Evolutionary conservation across 257 asterid genomes (phyloP).

Genomic region (Coffea canephora): DNA sequence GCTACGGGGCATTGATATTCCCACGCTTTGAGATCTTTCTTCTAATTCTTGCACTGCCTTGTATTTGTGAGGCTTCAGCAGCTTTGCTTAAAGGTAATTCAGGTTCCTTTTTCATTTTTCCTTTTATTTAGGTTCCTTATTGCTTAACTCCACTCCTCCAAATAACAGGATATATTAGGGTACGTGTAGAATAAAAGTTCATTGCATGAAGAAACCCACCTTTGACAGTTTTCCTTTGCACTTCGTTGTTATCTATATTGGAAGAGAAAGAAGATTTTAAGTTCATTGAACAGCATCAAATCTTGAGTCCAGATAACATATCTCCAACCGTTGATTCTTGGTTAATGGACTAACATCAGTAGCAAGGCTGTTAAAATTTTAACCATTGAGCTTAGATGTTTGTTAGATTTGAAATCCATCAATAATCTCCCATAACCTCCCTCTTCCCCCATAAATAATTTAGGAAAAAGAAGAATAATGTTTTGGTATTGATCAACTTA

Average conservation of each 20-base stretch:
- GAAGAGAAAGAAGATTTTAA: not conserved
- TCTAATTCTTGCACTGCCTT: constrained; percentile 66
- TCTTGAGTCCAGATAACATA: too few relatives aligned
- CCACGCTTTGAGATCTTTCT: constrained; percentile 88
- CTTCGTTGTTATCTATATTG: not conserved
- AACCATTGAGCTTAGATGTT: too few relatives aligned
- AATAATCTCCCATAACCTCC: too few relatives aligned
- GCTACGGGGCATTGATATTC: constrained; percentile 63
- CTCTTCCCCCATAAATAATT: too few relatives aligned
- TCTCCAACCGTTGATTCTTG: not conserved
- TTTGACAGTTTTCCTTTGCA: not conserved
- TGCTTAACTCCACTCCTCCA: not conserved
- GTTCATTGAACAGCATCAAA: not conserved
- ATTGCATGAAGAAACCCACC: not conserved
- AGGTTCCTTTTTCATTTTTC: not conserved
- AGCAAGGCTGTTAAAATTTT: too few relatives aligned
- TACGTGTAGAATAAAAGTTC: not conserved
- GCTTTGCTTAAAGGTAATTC: constrained; percentile 65
- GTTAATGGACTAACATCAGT: not conserved
- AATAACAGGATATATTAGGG: not conserved
- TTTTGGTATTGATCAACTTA: too few relatives aligned
- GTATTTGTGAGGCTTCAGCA: constrained; percentile 70
- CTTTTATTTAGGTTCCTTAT: not conserved
- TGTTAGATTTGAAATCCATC: too few relatives aligned
- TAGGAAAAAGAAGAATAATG: too few relatives aligned